phyloP scores from a whole-genome alignment of 2,329 filamentous ascomycete species.

The Didymella keratinophila region DNA sequence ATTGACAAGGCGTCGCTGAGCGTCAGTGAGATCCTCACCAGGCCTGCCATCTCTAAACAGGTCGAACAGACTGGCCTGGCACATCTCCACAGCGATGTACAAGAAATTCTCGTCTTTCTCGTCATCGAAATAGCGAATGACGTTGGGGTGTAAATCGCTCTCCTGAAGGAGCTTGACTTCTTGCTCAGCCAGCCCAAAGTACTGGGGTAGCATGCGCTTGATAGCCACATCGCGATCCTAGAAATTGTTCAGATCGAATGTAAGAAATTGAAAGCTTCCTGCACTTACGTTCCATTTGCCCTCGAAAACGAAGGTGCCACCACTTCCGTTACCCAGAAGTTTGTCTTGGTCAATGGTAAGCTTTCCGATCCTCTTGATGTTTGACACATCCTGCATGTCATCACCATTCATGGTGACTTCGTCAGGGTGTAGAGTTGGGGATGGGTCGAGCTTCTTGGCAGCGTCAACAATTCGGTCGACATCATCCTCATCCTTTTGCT shows the following conservation, averaged over 20 bases:
- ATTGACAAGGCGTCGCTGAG: slow-evolving; percentile 73
- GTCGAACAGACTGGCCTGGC: slow-evolving; percentile 91
- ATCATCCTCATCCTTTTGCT: slow-evolving; percentile 47
- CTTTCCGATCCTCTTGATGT: slow-evolving; percentile 66
- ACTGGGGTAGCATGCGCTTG: slow-evolving; percentile 95
- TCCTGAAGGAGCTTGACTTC: slow-evolving; percentile 90
- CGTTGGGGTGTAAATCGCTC: slow-evolving; percentile 94
- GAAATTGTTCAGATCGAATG: neutral
- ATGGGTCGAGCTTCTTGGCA: slow-evolving; percentile 49
- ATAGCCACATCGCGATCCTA: slow-evolving; percentile 87
- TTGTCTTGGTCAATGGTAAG: slow-evolving; percentile 67
- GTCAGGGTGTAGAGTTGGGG: slow-evolving; percentile 49
- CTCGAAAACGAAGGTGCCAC: slow-evolving; percentile 94
- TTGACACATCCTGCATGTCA: slow-evolving; percentile 57
- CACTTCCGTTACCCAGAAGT: slow-evolving; percentile 79
- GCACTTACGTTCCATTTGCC: slow-evolving; percentile 78
- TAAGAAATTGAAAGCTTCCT: neutral
- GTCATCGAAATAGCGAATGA: slow-evolving; percentile 95
- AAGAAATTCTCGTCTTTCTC: slow-evolving; percentile 88
- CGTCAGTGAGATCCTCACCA: slow-evolving; percentile 60
- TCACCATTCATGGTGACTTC: slow-evolving; percentile 53
- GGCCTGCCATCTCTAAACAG: slow-evolving; percentile 73
- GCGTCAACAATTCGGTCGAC: slow-evolving; percentile 51
- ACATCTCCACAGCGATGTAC: slow-evolving; percentile 95
- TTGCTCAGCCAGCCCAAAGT: slow-evolving; percentile 93